Percentiles rank a stretch among this genome's conserved stretches.
phyloP scores from a whole-genome alignment of 192 early-diverging fungal genomes.

The Coemansia sp. region DNA sequence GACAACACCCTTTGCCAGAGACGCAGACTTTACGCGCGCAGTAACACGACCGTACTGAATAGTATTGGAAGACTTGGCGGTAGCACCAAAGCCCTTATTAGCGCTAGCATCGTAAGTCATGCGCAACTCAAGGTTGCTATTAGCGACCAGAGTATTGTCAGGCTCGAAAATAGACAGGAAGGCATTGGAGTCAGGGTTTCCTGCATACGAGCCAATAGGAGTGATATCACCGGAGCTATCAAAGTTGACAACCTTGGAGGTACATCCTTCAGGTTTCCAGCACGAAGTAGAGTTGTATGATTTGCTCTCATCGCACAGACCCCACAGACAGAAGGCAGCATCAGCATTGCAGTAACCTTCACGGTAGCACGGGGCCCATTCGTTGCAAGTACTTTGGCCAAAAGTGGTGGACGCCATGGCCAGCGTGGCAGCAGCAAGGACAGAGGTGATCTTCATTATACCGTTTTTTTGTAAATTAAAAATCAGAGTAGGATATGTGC shows the following conservation, averaged over 20 bases:
- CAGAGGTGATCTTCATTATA: constrained; percentile 18
- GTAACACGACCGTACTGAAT: constrained; percentile 63
- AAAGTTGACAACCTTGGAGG: constrained; percentile 31
- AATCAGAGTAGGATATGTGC: not conserved
- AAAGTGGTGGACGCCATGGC: constrained; percentile 20
- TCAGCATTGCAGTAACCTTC: constrained; percentile 51
- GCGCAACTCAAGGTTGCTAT: constrained; percentile 29
- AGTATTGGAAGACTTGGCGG: constrained; percentile 40
- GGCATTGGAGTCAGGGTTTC: constrained; percentile 39
- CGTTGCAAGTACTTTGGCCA: constrained; percentile 35
- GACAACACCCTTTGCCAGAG: constrained; percentile 57
- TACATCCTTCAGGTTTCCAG: constrained; percentile 44
- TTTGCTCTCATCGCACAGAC: constrained; percentile 41
- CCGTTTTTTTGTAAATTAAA: not conserved
- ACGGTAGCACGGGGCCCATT: constrained; percentile 53
- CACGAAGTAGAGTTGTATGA: constrained; percentile 51
- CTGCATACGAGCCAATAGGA: constrained; percentile 23
- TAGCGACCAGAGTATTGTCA: constrained; percentile 16
- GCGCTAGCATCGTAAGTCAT: constrained; percentile 43
- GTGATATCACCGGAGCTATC: constrained; percentile 29
- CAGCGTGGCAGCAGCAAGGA: constrained; percentile 15
- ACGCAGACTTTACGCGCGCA: constrained; percentile 59
- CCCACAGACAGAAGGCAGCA: constrained; percentile 49
- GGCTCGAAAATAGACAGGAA: constrained; percentile 54
- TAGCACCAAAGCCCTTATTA: constrained; percentile 61